Percentiles rank a stretch among this genome's conserved stretches.
These are phyloP conservation scores for Drosera spatulata DNA, from an alignment of 179 eudicot genomes.

Conservation along the genomic window DNA sequence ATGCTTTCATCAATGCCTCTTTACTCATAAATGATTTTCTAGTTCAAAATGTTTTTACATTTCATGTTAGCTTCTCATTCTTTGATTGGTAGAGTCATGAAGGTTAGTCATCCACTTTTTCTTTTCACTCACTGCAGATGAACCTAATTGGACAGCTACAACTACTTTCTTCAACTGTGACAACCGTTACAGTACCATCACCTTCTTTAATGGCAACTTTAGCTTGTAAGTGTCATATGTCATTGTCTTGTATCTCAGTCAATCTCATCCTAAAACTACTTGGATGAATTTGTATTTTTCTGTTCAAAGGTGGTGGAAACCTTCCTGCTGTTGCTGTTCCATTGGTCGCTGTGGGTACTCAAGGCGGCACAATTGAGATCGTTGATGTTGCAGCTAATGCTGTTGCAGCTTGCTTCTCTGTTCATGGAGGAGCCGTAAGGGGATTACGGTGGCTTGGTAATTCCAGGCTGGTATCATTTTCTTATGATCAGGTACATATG, in stretches of 20 bases:
- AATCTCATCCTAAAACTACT: slow-evolving; percentile 1
- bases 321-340: slow-evolving; percentile 95
- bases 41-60: too few species aligned
- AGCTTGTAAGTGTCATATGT: slow-evolving; percentile 66
- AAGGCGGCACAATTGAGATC: slow-evolving; percentile 77
- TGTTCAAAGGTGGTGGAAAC: slow-evolving; percentile 89
- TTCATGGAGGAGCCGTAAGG: slow-evolving; percentile 66
- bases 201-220: slow-evolving; percentile 95
- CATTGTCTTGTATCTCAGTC: slow-evolving; percentile 5
- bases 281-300: background rate
- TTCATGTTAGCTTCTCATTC: too few species aligned
- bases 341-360: slow-evolving; percentile 92
- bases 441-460: slow-evolving; percentile 99
- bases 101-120: too few species aligned
- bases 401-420: slow-evolving; percentile 75
- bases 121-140: slow-evolving; percentile 38
- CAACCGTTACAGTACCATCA: slow-evolving; percentile 94
- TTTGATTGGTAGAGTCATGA: too few species aligned
- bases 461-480: slow-evolving; percentile 87
- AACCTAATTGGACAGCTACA: slow-evolving; percentile 90
- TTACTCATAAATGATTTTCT: too few species aligned
- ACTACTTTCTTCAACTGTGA: slow-evolving; percentile 91
- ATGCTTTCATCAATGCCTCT: too few species aligned
- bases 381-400: slow-evolving; percentile 94
- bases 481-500: slow-evolving; percentile 60